phyloP scores from a whole-genome alignment of 257 asterid genomes.

The Nicotiana attenuata region DNA sequence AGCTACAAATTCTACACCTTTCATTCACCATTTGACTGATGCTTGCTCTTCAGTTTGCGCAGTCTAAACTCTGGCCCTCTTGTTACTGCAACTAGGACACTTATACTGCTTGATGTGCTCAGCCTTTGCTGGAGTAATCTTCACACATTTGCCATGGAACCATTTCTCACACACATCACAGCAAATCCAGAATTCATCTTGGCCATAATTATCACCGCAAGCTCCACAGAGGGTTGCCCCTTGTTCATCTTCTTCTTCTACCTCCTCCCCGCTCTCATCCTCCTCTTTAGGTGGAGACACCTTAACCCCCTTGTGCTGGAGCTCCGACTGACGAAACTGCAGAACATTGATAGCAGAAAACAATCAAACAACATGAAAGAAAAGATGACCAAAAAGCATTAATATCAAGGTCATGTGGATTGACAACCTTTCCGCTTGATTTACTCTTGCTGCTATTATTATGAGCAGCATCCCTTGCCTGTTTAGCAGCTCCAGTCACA shows the following conservation, averaged over 20 bases:
- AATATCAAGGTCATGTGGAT: not conserved
- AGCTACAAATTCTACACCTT: not conserved
- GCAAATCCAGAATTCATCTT: conserved; percentile 10
- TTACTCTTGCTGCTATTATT: conserved; percentile 54
- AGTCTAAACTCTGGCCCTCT: no score
- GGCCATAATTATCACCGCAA: not conserved
- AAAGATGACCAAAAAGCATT: not conserved
- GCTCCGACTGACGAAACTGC: conserved; percentile 41
- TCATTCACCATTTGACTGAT: not conserved
- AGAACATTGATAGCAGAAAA: not conserved
- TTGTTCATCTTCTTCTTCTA: conserved; percentile 1
- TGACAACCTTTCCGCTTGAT: conserved; percentile 38
- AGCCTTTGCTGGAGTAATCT: conserved; percentile 11
- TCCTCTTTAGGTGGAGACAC: conserved; percentile 27
- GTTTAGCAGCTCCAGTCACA: conserved; percentile 49
- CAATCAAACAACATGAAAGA: not conserved
- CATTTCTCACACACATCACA: conserved; percentile 10
- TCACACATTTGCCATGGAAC: conserved; percentile 15
- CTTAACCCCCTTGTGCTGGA: conserved; percentile 39
- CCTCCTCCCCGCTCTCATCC: conserved; percentile 20
- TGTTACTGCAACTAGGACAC: no score
- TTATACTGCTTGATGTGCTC: not conserved
- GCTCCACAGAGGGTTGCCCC: conserved; percentile 6
- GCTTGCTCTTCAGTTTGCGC: not conserved
- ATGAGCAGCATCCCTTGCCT: conserved; percentile 35